Percentiles rank a stretch among this genome's conserved stretches.
Evolutionary conservation across 2,329 filamentous ascomycete species (phyloP).

Genomic region (Diaporthe citri): DNA sequence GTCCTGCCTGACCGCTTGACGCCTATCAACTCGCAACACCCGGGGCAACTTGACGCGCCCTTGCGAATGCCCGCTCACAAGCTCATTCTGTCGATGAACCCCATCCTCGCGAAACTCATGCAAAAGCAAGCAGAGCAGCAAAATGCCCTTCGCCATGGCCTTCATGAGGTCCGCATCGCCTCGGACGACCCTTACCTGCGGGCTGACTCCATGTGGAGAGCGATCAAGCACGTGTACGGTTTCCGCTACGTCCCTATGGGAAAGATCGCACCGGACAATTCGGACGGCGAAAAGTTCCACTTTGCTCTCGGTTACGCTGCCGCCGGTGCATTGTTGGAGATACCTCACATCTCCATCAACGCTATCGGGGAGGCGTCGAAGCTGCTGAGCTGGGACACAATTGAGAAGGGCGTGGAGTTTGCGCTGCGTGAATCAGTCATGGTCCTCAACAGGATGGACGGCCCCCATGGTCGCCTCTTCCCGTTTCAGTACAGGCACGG

Average conservation of each 20-base stretch:
- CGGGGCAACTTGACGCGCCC: slow-evolving; percentile 45
- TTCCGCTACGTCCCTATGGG: slow-evolving; percentile 51
- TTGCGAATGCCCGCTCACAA: slow-evolving; percentile 66
- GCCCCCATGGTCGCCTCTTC: slow-evolving; percentile 28
- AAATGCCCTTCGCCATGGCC: slow-evolving; percentile 43
- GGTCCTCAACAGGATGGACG: slow-evolving; percentile 26
- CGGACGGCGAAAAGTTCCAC: slow-evolving; percentile 52
- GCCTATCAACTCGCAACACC: slow-evolving; percentile 37
- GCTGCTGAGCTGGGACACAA: slow-evolving; percentile 72
- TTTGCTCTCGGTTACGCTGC: slow-evolving; percentile 75
- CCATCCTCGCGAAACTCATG: slow-evolving; percentile 49
- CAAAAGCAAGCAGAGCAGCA: slow-evolving; percentile 47
- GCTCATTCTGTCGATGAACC: slow-evolving; percentile 67
- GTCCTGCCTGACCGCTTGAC: slow-evolving; percentile 51
- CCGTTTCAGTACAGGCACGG: slow-evolving; percentile 53
- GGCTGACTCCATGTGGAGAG: slow-evolving; percentile 68
- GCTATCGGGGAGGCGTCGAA: slow-evolving; percentile 71
- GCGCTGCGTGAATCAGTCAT: slow-evolving; percentile 54
- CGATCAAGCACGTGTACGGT: slow-evolving; percentile 70
- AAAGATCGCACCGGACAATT: slow-evolving; percentile 26
- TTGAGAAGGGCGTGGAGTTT: slow-evolving; percentile 73
- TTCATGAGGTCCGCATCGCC: slow-evolving; percentile 57
- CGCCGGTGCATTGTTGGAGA: slow-evolving; percentile 69
- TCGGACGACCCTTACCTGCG: slow-evolving; percentile 66
- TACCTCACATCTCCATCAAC: slow-evolving; percentile 66